These are phyloP conservation scores for Rhododendron williamsianum DNA, from an alignment of 148 eudicot species.

Conservation along the genomic window DNA sequence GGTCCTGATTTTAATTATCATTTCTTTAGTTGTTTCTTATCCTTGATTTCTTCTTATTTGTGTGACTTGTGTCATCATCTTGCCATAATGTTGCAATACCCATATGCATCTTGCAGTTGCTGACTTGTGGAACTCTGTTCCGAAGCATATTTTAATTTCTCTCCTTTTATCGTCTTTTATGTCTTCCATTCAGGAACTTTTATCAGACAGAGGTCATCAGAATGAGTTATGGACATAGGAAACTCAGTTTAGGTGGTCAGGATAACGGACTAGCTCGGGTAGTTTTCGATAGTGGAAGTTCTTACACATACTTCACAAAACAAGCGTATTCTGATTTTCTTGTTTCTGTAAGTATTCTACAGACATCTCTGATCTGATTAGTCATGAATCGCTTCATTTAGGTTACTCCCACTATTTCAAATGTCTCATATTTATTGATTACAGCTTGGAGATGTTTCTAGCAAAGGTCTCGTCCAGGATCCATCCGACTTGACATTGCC, in stretches of 20 bases:
- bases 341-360: slow-evolving; percentile 29
- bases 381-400: background rate
- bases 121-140: background rate
- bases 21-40: background rate
- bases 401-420: background rate
- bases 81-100: background rate
- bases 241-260: slow-evolving; percentile 28
- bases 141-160: background rate
- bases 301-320: slow-evolving; percentile 50
- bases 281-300: slow-evolving; percentile 60
- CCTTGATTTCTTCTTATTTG: background rate
- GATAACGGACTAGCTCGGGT: slow-evolving; percentile 19
- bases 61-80: background rate
- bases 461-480: slow-evolving; percentile 35
- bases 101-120: background rate
- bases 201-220: slow-evolving; percentile 33
- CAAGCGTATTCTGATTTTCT: slow-evolving; percentile 44
- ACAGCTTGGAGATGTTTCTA: slow-evolving; percentile 37
- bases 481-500: slow-evolving; percentile 47
- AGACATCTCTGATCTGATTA: background rate
- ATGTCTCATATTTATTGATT: background rate
- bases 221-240: slow-evolving; percentile 37
- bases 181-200: slow-evolving; percentile 28
- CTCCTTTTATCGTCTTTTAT: background rate
- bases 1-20: background rate